These are phyloP conservation scores for Epichloe glyceriae DNA, from an alignment of 2,329 filamentous ascomycete genomes.

Conservation along the genomic window DNA sequence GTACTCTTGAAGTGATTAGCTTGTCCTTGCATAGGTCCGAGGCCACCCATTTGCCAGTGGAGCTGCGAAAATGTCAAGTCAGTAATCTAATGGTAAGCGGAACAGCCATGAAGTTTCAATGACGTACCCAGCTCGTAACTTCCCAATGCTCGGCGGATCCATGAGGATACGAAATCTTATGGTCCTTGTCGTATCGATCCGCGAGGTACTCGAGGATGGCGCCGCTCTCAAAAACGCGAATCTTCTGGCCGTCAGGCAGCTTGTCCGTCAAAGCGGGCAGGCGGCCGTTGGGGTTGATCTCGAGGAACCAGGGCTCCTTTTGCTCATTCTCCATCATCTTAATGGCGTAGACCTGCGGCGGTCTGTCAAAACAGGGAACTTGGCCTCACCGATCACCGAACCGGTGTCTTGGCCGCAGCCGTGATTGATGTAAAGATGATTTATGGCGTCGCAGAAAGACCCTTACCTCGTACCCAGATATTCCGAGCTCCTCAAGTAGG, in stretches of 20 bases:
- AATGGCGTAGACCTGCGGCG: slow-evolving; percentile 40
- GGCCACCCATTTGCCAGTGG: slow-evolving; percentile 65
- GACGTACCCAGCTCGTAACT: slow-evolving; percentile 58
- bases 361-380: not conserved
- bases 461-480: slow-evolving; percentile 56
- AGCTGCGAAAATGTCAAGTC: slow-evolving; percentile 22
- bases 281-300: slow-evolving; percentile 86
- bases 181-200: slow-evolving; percentile 65
- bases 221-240: slow-evolving; percentile 72
- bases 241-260: slow-evolving; percentile 57
- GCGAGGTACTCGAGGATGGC: slow-evolving; percentile 76
- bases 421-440: not conserved
- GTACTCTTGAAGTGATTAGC: slow-evolving; percentile 67
- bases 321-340: slow-evolving; percentile 65
- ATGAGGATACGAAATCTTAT: slow-evolving; percentile 69
- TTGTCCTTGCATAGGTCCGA: slow-evolving; percentile 72
- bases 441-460: not conserved
- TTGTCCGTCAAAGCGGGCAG: slow-evolving; percentile 80
- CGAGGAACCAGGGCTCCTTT: slow-evolving; percentile 76
- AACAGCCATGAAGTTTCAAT: not conserved
- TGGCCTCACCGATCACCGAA: not conserved
- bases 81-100: not conserved
- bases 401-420: too few relatives aligned
- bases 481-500: slow-evolving; percentile 68
- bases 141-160: slow-evolving; percentile 67